Conservation (phyloP, 306 rosid genomes). For the Heteromeles arbutifolia region DNA sequence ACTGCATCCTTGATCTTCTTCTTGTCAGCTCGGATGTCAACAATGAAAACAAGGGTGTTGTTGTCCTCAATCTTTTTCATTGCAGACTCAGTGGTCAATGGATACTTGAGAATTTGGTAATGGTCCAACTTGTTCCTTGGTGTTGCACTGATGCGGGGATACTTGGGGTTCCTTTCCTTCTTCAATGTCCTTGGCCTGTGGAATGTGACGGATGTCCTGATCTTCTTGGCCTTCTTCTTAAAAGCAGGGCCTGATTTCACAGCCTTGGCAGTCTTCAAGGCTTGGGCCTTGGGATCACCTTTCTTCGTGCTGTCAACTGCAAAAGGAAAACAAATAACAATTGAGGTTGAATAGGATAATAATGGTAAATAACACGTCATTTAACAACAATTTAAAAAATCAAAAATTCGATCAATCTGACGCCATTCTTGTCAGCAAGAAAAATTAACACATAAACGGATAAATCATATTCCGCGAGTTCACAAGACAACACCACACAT, state of each 20-base stretch:
- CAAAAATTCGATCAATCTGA: no score
- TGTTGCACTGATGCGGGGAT: conserved; percentile 76
- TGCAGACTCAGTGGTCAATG: conserved; percentile 79
- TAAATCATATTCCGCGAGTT: neutral
- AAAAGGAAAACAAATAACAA: neutral
- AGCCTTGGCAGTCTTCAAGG: conserved; percentile 91
- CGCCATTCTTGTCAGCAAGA: neutral
- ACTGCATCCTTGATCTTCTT: conserved; percentile 83
- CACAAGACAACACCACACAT: neutral
- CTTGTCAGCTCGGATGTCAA: conserved; percentile 81
- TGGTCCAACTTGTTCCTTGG: conserved; percentile 90
- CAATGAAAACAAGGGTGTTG: conserved; percentile 76
- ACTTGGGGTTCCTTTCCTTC: conserved; percentile 76
- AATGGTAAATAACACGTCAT: no score
- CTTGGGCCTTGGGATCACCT: conserved; percentile 72
- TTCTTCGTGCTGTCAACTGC: conserved; percentile 56
- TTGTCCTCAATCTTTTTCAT: conserved; percentile 95
- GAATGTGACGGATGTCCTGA: conserved; percentile 76
- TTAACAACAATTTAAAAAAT: no score
- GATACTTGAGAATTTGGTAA: conserved; percentile 76
- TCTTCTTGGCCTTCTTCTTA: conserved; percentile 79
- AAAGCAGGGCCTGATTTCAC: conserved; percentile 63
- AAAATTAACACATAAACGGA: no score
- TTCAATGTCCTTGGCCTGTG: conserved; percentile 80
- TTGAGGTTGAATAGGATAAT: neutral